Percentiles rank a stretch among this genome's conserved stretches.
These are phyloP conservation scores for Coniophora puteana DNA, from an alignment of 1,284 basidiomycete species.

Conservation along the genomic window DNA sequence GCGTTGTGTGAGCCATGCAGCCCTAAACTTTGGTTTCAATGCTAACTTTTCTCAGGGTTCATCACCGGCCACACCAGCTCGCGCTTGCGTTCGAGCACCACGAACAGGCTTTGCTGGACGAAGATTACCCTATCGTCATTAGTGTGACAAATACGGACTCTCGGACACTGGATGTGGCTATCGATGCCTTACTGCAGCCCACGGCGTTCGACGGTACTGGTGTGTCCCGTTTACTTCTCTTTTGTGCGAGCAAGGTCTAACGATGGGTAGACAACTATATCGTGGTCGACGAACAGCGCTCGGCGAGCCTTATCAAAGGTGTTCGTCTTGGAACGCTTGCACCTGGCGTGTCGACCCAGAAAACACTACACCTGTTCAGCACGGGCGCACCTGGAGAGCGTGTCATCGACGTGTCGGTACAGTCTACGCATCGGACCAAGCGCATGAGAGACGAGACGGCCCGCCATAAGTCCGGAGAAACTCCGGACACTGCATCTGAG, in stretches of 20 bases:
- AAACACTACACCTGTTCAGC: constrained; percentile 57
- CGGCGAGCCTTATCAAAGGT: constrained; percentile 70
- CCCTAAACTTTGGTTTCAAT: constrained; percentile 4
- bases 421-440: no score
- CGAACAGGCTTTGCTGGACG: constrained; percentile 71
- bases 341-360: constrained; percentile 51
- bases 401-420: constrained; percentile 72
- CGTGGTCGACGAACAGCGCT: constrained; percentile 54
- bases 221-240: constrained; percentile 31
- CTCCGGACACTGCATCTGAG: constrained; percentile 8
- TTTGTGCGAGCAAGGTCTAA: neutral
- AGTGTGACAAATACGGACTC: constrained; percentile 68
- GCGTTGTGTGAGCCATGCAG: constrained; percentile 41
- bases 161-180: constrained; percentile 57
- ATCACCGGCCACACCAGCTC: constrained; percentile 58
- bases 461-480: constrained; percentile 11
- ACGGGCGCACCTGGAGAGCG: constrained; percentile 62
- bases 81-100: constrained; percentile 52
- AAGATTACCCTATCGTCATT: constrained; percentile 69
- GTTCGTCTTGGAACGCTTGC: constrained; percentile 58
- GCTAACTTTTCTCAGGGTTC: constrained; percentile 43
- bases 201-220: constrained; percentile 73
- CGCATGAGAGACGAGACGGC: neutral
- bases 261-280: constrained; percentile 56
- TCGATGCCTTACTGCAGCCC: constrained; percentile 78